These are phyloP conservation scores for Lecanoromycetidae sp. DNA, from an alignment of 2,329 filamentous ascomycete species.

Conservation along the genomic window DNA sequence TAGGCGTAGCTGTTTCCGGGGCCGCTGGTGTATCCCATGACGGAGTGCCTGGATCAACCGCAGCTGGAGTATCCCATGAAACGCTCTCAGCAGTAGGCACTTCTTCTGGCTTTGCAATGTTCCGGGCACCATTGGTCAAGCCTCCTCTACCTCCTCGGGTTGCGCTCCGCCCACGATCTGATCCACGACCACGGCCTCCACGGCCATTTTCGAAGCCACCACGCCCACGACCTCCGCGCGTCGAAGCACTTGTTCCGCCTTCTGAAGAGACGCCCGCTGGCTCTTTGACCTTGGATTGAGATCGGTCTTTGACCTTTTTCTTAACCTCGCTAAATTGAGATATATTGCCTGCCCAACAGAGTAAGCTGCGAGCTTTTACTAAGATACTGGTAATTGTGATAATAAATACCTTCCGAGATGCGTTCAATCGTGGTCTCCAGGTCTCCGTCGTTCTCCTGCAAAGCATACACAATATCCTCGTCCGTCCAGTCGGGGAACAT, in stretches of 20 bases:
- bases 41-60: neutral
- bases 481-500: conserved; percentile 94
- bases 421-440: conserved; percentile 38
- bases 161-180: conserved; percentile 18
- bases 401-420: conserved; percentile 40
- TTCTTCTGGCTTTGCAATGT: conserved; percentile 17
- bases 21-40: conserved; percentile 4
- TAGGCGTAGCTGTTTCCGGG: conserved; percentile 21
- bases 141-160: conserved; percentile 34
- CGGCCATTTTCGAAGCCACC: conserved; percentile 35
- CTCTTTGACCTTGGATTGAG: conserved; percentile 36
- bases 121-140: conserved; percentile 32
- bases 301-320: conserved; percentile 38
- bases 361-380: conserved; percentile 29
- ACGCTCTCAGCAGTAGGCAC: neutral
- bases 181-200: conserved; percentile 36
- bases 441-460: conserved; percentile 57
- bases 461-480: conserved; percentile 81
- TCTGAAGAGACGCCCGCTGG: conserved; percentile 26
- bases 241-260: conserved; percentile 24
- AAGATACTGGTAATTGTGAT: conserved; percentile 40
- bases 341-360: conserved; percentile 31
- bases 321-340: conserved; percentile 43
- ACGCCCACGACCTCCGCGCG: conserved; percentile 34
- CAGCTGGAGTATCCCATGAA: conserved; percentile 13